Evolutionary conservation across 176 grass and related monocot genomes (phyloP).

Genomic region (Saccharum spontaneum): DNA sequence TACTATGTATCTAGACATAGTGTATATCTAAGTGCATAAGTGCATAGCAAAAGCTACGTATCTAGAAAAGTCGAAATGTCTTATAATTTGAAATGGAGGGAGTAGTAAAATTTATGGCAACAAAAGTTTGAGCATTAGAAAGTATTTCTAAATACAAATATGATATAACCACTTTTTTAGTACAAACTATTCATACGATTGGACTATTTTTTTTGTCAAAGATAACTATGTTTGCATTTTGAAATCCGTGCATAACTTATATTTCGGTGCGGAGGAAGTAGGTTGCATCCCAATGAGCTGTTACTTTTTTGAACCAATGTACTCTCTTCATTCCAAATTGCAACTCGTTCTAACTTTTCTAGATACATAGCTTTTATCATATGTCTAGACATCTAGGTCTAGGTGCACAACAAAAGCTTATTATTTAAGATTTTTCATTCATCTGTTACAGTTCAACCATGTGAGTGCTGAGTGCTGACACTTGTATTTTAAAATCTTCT

Average conservation of each 20-base stretch:
- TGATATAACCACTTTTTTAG: not conserved
- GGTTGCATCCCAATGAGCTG: not conserved
- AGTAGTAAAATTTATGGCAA: not conserved
- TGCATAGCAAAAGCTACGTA: no score
- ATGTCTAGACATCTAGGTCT: not conserved
- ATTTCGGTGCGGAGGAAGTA: not conserved
- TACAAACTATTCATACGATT: not conserved
- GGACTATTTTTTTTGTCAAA: not conserved
- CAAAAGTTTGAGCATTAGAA: not conserved
- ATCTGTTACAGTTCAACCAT: not conserved
- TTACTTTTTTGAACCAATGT: not conserved
- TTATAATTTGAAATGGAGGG: no score
- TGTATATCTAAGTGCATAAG: no score
- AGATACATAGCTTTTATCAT: not conserved
- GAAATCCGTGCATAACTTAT: not conserved
- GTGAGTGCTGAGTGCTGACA: not conserved
- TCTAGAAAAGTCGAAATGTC: no score
- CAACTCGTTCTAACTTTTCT: not conserved
- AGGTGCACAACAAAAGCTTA: not conserved
- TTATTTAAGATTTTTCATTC: not conserved
- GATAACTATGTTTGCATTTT: not conserved
- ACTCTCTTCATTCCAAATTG: not conserved
- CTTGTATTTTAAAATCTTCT: slow-evolving; percentile 8
- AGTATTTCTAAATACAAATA: not conserved
- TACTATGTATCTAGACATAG: no score